phyloP scores from a whole-genome alignment of 768 basidiomycete genomes.

The Phaffia australis region DNA sequence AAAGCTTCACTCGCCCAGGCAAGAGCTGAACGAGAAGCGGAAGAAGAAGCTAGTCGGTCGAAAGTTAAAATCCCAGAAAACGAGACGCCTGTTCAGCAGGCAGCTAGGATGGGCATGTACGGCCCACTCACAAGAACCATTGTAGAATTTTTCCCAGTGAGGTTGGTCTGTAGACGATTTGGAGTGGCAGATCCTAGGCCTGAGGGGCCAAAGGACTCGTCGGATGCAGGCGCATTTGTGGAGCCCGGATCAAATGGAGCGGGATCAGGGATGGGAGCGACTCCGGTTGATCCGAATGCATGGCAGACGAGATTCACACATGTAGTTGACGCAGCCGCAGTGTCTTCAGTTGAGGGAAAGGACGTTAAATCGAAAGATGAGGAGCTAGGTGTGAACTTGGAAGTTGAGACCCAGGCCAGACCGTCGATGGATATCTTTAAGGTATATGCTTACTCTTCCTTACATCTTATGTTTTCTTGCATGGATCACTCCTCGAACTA shows the following conservation, averaged over 20 bases:
- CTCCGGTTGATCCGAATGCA: conserved; percentile 23
- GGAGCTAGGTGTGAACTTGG: conserved; percentile 13
- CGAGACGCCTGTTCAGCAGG: conserved; percentile 64
- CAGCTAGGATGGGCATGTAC: conserved; percentile 79
- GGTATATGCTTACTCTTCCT: conserved; percentile 33
- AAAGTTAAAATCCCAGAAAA: conserved; percentile 42
- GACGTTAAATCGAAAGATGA: conserved; percentile 1
- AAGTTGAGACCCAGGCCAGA: conserved; percentile 72
- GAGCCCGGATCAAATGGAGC: neutral
- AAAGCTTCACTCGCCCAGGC: conserved; percentile 35
- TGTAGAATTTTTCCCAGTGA: conserved; percentile 66
- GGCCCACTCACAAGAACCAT: conserved; percentile 72
- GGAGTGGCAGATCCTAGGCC: conserved; percentile 79
- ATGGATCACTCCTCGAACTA: neutral
- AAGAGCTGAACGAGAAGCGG: conserved; percentile 40
- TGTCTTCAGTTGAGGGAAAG: neutral
- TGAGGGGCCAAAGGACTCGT: conserved; percentile 35
- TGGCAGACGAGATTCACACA: conserved; percentile 26
- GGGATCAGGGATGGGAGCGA: neutral
- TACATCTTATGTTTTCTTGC: neutral
- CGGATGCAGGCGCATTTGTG: conserved; percentile 17
- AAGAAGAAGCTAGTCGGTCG: conserved; percentile 38
- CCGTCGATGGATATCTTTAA: conserved; percentile 92
- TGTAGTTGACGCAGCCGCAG: conserved; percentile 3
- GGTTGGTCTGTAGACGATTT: conserved; percentile 83